These are phyloP conservation scores for Colletotrichum sp. DNA, from an alignment of 2,329 filamentous ascomycete genomes.

Conservation along the genomic window DNA sequence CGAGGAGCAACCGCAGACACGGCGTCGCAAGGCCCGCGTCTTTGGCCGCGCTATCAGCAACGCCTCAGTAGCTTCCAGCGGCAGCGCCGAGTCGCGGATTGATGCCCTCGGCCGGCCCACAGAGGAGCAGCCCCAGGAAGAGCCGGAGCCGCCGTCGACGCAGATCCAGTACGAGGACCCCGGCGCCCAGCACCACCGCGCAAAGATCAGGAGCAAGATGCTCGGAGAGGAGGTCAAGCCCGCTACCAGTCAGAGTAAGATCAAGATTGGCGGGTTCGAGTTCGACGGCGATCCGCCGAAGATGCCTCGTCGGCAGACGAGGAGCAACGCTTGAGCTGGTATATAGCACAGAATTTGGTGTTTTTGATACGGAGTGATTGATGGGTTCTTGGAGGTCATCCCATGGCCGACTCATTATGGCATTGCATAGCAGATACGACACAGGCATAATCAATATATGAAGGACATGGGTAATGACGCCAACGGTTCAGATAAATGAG, in stretches of 20 bases:
- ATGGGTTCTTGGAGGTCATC: background rate
- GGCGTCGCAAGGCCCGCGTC: conserved; percentile 49
- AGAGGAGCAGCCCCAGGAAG: background rate
- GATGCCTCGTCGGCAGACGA: background rate
- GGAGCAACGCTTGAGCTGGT: background rate
- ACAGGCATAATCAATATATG: background rate
- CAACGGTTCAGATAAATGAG: background rate
- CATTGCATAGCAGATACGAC: conserved; percentile 9
- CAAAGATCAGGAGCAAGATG: conserved; percentile 51
- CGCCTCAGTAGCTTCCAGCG: conserved; percentile 55
- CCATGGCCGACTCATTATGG: background rate
- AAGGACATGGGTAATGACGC: background rate
- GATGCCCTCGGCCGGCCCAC: conserved; percentile 19
- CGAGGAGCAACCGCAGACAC: conserved; percentile 17
- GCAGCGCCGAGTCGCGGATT: conserved; percentile 41
- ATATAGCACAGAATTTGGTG: background rate
- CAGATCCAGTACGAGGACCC: conserved; percentile 61
- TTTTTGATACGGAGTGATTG: background rate
- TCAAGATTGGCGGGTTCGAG: conserved; percentile 14
- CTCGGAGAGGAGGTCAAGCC: conserved; percentile 14
- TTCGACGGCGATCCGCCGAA: background rate
- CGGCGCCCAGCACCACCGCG: conserved; percentile 49
- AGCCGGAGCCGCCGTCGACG: conserved; percentile 45
- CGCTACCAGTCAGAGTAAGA: background rate
- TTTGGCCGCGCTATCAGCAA: conserved; percentile 65